Evolutionary conservation across 176 grass and related monocot genomes (phyloP).

Genomic region (Avena insularis): DNA sequence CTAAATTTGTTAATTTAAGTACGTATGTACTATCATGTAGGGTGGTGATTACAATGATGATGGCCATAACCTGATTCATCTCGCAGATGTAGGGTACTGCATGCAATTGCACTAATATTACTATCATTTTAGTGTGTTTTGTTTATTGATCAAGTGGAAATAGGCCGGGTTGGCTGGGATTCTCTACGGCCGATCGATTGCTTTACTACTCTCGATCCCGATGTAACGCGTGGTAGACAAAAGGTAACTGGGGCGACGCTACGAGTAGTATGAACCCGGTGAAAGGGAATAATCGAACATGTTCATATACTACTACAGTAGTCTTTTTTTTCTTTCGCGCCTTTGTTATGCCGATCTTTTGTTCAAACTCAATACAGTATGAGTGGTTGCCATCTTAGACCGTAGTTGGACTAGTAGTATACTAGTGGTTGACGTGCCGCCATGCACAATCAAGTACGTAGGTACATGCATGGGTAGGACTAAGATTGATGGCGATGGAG

Average conservation of each 20-base stretch:
- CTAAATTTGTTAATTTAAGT: neutral
- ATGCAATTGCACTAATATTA: too few species aligned
- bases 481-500: neutral
- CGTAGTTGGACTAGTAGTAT: too few species aligned
- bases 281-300: neutral
- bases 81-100: too few species aligned
- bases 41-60: conserved; percentile 37
- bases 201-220: conserved; percentile 45
- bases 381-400: neutral
- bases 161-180: conserved; percentile 12
- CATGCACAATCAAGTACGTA: too few species aligned
- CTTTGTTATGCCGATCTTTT: neutral
- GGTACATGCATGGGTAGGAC: neutral
- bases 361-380: neutral
- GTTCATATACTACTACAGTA: too few species aligned
- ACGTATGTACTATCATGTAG: conserved; percentile 15
- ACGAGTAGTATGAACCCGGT: neutral
- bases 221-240: neutral
- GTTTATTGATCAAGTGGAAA: neutral
- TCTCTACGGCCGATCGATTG: conserved; percentile 38
- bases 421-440: neutral
- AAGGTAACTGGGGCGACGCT: too few species aligned
- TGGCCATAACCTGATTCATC: neutral
- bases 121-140: too few species aligned
- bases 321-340: too few species aligned